Evolutionary conservation across 805 yeast species (phyloP).

Genomic region (Myxozyma melibiosi): DNA sequence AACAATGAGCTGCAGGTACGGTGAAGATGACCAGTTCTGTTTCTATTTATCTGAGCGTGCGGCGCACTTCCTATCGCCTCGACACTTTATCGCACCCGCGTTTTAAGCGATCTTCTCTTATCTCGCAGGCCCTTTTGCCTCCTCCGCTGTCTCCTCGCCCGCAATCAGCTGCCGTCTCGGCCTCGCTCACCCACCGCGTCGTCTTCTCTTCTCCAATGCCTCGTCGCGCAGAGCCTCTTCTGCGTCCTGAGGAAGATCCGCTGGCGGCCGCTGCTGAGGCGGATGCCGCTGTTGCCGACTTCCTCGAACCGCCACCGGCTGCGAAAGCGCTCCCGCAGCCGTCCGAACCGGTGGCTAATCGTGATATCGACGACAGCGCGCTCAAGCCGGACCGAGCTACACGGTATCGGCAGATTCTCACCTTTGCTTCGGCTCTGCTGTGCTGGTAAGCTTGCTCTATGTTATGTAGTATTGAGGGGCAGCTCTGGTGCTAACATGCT

Average conservation of each 20-base stretch:
- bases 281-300: constrained; percentile 17
- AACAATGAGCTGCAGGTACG: too few species aligned
- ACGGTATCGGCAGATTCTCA: constrained; percentile 5
- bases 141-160: not conserved
- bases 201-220: too few species aligned
- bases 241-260: constrained; percentile 21
- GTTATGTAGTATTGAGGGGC: not conserved
- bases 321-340: not conserved
- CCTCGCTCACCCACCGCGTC: not conserved
- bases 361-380: not conserved
- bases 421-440: constrained; percentile 25
- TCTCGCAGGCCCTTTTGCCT: too few species aligned
- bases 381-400: not conserved
- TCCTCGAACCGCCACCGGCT: constrained; percentile 15
- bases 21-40: too few species aligned
- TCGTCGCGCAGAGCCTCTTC: constrained; percentile 11
- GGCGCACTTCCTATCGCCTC: too few species aligned
- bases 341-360: not conserved
- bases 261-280: constrained; percentile 18
- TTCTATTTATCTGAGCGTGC: too few species aligned
- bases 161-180: not conserved
- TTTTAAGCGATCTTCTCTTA: too few species aligned
- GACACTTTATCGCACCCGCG: too few species aligned
- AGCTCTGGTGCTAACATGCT: not conserved
- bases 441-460: constrained; percentile 20